A percentile compares a stretch with the other conserved stretches of the same genome.
These are phyloP conservation scores for Mollisiaceae sp. DNA, from an alignment of 2,329 filamentous ascomycete species.

Conservation along the genomic window DNA sequence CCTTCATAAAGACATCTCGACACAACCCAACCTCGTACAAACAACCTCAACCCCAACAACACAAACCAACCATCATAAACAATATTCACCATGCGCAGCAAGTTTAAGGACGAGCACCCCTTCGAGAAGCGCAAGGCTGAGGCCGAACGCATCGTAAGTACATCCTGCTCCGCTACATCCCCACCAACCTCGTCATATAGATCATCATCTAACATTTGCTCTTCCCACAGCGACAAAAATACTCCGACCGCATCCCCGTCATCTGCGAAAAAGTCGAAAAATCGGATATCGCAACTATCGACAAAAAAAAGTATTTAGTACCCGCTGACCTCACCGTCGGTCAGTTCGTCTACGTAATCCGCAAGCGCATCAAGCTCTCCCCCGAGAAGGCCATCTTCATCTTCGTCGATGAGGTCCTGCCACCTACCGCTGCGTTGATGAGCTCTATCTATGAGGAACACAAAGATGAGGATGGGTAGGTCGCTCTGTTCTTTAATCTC, in stretches of 20 bases:
- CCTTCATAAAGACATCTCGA: slow-evolving; percentile 16
- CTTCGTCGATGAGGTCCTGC: slow-evolving; percentile 98
- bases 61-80: slow-evolving; percentile 32
- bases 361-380: slow-evolving; percentile 99
- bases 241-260: slow-evolving; percentile 96
- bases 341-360: slow-evolving; percentile 99
- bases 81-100: slow-evolving; percentile 83
- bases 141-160: slow-evolving; percentile 73
- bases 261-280: slow-evolving; percentile 99
- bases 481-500: slow-evolving; percentile 33
- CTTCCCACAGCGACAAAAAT: slow-evolving; percentile 77
- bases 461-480: slow-evolving; percentile 77
- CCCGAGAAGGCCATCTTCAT: slow-evolving; percentile 99
- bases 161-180: slow-evolving; percentile 16
- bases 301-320: slow-evolving; percentile 99
- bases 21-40: slow-evolving; percentile 18
- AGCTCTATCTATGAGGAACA: slow-evolving; percentile 99
- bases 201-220: slow-evolving; percentile 22
- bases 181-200: slow-evolving; percentile 16
- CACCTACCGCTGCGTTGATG: slow-evolving; percentile 96
- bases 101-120: slow-evolving; percentile 99
- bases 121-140: slow-evolving; percentile 99
- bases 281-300: slow-evolving; percentile 98
- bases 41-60: slow-evolving; percentile 10
- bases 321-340: slow-evolving; percentile 97